These are phyloP conservation scores for Lactifluus piperatus DNA, from an alignment of 768 basidiomycete genomes.

Conservation along the genomic window DNA sequence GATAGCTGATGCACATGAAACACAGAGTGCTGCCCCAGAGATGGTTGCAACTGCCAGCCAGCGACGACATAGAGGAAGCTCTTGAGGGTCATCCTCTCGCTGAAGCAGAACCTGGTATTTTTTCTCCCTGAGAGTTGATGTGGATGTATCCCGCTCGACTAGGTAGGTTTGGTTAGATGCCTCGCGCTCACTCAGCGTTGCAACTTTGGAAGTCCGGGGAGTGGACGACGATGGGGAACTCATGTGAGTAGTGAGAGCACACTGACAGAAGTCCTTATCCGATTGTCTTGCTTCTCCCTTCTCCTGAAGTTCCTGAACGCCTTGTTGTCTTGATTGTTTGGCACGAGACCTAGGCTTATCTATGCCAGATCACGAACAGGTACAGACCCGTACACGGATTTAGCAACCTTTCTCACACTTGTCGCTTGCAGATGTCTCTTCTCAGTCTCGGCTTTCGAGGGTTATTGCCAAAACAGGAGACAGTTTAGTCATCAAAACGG, in stretches of 20 bases:
- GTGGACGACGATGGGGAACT: background rate
- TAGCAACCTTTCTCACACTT: too few species aligned
- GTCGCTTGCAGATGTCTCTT: too few species aligned
- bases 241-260: background rate
- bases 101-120: conserved; percentile 1
- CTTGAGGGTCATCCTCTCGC: conserved; percentile 18
- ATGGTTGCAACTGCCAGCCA: conserved; percentile 13
- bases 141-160: background rate
- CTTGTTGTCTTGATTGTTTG: too few species aligned
- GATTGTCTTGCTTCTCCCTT: too few species aligned
- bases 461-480: too few species aligned
- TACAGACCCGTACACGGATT: too few species aligned
- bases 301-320: too few species aligned
- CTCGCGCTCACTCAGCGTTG: background rate
- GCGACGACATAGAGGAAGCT: conserved; percentile 6
- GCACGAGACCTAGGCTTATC: too few species aligned
- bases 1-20: conserved; percentile 5
- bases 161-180: background rate
- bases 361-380: too few species aligned
- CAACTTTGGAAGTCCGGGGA: background rate
- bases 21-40: background rate
- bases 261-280: background rate
- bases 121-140: background rate
- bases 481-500: too few species aligned
- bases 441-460: too few species aligned